Evolutionary conservation across 257 asterid genomes (phyloP).

Genomic region (Solanum pennellii): DNA sequence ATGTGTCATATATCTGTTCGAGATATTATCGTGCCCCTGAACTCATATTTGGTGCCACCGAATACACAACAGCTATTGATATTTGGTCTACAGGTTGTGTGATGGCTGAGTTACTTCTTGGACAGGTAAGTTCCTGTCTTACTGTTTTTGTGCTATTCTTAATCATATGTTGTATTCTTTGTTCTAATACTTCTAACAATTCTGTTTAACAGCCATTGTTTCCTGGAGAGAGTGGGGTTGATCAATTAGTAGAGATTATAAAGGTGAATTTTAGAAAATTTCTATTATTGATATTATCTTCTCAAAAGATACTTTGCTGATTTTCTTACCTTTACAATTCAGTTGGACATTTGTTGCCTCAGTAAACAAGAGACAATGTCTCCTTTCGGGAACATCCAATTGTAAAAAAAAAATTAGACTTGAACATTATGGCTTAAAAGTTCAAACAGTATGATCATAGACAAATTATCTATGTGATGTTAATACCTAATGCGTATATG

Average conservation of each 20-base stretch:
- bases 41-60: slow-evolving; percentile 98
- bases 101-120: slow-evolving; percentile 96
- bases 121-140: slow-evolving; percentile 42
- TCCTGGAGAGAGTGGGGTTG: slow-evolving; percentile 99
- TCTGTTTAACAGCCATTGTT: slow-evolving; percentile 67
- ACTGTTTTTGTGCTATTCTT: not conserved
- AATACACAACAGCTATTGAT: slow-evolving; percentile 91
- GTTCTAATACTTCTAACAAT: slow-evolving; percentile 9
- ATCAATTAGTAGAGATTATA: slow-evolving; percentile 90
- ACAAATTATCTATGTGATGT: not conserved
- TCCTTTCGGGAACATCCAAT: not conserved
- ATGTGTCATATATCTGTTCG: slow-evolving; percentile 90
- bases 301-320: not conserved
- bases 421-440: not conserved
- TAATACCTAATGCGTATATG: not conserved
- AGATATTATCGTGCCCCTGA: slow-evolving; percentile 99
- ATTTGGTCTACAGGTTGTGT: slow-evolving; percentile 98
- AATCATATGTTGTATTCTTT: not conserved
- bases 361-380: not conserved
- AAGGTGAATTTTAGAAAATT: slow-evolving; percentile 38
- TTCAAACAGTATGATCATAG: not conserved
- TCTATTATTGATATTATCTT: not conserved
- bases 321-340: not conserved
- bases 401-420: not conserved
- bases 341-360: not conserved